phyloP scores from a whole-genome alignment of 352 stramenopile genomes.

The Thalassiosira mediterranea region DNA sequence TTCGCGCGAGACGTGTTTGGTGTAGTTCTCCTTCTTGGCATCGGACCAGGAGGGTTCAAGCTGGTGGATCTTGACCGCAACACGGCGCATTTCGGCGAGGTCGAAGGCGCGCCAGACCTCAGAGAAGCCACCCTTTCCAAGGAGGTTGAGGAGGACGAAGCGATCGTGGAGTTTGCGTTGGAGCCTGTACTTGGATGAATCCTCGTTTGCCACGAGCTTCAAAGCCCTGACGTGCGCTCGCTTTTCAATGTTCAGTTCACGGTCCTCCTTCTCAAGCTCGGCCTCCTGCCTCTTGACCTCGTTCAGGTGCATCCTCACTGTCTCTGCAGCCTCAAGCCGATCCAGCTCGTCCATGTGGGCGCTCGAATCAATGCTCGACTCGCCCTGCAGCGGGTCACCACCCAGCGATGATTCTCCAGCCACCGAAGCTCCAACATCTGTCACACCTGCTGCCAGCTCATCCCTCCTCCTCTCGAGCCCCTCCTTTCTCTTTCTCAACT shows the following conservation, averaged over 20 bases:
- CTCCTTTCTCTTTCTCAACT: slow-evolving; percentile 51
- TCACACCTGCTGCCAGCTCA: slow-evolving; percentile 11
- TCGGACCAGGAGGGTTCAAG: slow-evolving; percentile 89
- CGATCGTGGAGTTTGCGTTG: slow-evolving; percentile 82
- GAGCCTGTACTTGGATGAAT: slow-evolving; percentile 82
- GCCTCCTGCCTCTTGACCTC: slow-evolving; percentile 75
- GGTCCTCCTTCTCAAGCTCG: slow-evolving; percentile 78
- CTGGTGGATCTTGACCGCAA: slow-evolving; percentile 93
- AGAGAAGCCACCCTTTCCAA: slow-evolving; percentile 92
- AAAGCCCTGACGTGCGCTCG: slow-evolving; percentile 81
- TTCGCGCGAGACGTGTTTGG: slow-evolving; percentile 91
- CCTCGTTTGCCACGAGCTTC: slow-evolving; percentile 84
- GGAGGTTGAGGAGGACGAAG: slow-evolving; percentile 87
- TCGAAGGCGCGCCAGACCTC: slow-evolving; percentile 92
- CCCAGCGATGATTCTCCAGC: not conserved
- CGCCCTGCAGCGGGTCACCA: not conserved
- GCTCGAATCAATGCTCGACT: not conserved
- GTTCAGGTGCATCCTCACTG: slow-evolving; percentile 73
- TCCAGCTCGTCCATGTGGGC: slow-evolving; percentile 43
- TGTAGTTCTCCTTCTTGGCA: slow-evolving; percentile 90
- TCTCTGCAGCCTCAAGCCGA: slow-evolving; percentile 61
- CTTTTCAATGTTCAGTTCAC: slow-evolving; percentile 82
- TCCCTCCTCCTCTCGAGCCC: slow-evolving; percentile 30
- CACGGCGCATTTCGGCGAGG: slow-evolving; percentile 81
- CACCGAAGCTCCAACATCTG: not conserved